Conservation (phyloP, 257 asterid genomes). For the Solanum habrochaites region DNA sequence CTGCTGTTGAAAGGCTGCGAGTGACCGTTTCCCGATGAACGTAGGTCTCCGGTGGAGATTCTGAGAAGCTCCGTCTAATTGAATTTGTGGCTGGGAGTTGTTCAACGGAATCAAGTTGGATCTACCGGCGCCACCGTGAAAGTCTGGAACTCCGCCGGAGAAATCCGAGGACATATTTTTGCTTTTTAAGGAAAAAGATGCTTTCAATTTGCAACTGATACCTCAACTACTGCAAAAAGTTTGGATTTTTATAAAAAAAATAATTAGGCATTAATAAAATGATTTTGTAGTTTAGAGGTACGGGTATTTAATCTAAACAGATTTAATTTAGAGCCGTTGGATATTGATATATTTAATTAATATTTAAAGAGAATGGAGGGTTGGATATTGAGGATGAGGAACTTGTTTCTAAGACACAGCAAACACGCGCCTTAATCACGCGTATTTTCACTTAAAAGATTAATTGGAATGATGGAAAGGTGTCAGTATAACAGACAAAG, state of each 20-base stretch:
- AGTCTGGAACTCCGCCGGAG: slow-evolving; percentile 33
- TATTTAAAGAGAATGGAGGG: neutral
- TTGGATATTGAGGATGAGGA: neutral
- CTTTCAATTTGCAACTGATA: neutral
- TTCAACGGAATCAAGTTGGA: slow-evolving; percentile 16
- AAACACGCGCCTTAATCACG: neutral
- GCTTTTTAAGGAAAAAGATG: neutral
- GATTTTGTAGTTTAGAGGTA: neutral
- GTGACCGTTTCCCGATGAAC: slow-evolving; percentile 50
- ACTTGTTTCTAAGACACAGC: neutral
- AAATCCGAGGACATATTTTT: slow-evolving; percentile 40
- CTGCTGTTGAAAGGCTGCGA: slow-evolving; percentile 44
- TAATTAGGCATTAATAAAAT: slow-evolving; percentile 11
- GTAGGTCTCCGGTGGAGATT: slow-evolving; percentile 31
- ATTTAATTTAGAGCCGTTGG: neutral
- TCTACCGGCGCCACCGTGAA: slow-evolving; percentile 35
- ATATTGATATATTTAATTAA: neutral
- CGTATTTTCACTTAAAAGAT: neutral
- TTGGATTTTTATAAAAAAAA: neutral
- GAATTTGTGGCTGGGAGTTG: slow-evolving; percentile 12
- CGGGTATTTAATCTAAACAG: neutral
- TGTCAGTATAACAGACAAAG: neutral
- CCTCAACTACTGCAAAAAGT: neutral
- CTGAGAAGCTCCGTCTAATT: slow-evolving; percentile 34
- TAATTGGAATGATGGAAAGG: neutral